phyloP scores from a whole-genome alignment of 2,329 filamentous ascomycete species.

The Kalmusia sp. region DNA sequence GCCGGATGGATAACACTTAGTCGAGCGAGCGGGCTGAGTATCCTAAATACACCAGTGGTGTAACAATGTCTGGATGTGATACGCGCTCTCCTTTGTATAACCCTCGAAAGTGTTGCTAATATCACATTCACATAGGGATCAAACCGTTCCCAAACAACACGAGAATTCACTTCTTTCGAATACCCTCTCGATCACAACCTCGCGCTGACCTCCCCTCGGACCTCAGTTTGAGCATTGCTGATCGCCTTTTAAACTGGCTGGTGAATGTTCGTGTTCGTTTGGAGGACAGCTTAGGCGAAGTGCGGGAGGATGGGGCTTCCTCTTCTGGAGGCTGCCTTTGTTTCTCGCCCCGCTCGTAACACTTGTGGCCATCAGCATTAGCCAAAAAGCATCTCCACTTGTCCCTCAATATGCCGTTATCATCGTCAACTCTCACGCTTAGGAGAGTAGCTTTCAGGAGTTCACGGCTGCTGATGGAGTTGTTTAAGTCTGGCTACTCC shows the following conservation, averaged over 20 bases:
- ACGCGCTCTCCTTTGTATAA: too few relatives aligned
- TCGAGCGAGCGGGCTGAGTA: neutral
- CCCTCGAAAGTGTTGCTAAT: too few relatives aligned
- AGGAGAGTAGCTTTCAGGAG: slow-evolving; percentile 2
- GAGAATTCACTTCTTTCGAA: too few relatives aligned
- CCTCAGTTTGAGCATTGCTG: neutral
- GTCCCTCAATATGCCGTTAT: slow-evolving; percentile 3
- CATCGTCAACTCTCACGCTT: neutral
- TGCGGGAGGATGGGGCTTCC: neutral
- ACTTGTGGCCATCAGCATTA: neutral
- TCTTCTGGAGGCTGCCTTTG: neutral
- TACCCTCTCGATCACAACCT: too few relatives aligned
- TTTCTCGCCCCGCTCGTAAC: neutral
- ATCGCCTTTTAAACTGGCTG: neutral
- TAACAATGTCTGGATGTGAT: too few relatives aligned
- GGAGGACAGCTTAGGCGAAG: neutral
- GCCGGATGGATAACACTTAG: neutral
- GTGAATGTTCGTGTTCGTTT: neutral
- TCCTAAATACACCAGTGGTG: too few relatives aligned
- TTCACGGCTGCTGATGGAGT: slow-evolving; percentile 6
- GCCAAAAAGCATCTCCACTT: slow-evolving; percentile 2
- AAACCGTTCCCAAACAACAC: too few relatives aligned
- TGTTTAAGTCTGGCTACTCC: slow-evolving; percentile 4
- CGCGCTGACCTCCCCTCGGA: neutral
- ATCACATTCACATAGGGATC: too few relatives aligned